These are phyloP conservation scores for Debaryomycetaceae sp. DNA, from an alignment of 1,139 yeast species.

Conservation along the genomic window DNA sequence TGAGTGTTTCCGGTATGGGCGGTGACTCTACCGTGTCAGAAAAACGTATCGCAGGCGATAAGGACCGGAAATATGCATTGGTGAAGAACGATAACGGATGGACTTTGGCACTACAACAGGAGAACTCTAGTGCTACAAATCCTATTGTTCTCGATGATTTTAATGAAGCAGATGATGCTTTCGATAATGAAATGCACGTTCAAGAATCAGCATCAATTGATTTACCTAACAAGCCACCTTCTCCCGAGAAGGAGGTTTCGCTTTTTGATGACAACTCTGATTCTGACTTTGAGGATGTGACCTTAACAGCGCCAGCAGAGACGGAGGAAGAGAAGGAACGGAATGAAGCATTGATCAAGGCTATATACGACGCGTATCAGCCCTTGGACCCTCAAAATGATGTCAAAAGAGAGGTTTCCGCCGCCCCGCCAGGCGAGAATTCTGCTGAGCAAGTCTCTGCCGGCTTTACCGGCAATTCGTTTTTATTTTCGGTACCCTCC, in stretches of 20 bases:
- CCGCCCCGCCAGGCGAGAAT: no score
- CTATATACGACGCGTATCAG: constrained; percentile 25
- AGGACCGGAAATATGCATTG: constrained; percentile 64
- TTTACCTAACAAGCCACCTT: no score
- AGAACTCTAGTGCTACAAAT: constrained; percentile 24
- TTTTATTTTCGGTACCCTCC: no score
- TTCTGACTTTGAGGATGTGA: constrained; percentile 13
- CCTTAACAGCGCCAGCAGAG: constrained; percentile 8
- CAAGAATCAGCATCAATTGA: not conserved
- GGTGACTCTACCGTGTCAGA: constrained; percentile 35
- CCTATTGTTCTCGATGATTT: constrained; percentile 35
- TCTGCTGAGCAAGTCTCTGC: no score
- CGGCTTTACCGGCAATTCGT: no score
- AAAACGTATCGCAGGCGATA: constrained; percentile 76
- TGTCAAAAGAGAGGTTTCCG: no score
- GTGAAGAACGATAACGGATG: constrained; percentile 78
- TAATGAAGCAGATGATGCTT: not conserved
- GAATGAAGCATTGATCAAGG: constrained; percentile 24
- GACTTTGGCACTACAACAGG: constrained; percentile 56
- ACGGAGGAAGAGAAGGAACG: constrained; percentile 18
- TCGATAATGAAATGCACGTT: not conserved
- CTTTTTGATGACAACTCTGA: constrained; percentile 13
- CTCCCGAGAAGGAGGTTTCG: constrained; percentile 5
- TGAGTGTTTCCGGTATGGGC: constrained; percentile 79
- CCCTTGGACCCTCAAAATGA: no score